Percentiles rank a stretch among this genome's conserved stretches.
These are phyloP conservation scores for Entophlyctis luteolus DNA, from an alignment of 192 early-diverging fungal genomes.

Conservation along the genomic window DNA sequence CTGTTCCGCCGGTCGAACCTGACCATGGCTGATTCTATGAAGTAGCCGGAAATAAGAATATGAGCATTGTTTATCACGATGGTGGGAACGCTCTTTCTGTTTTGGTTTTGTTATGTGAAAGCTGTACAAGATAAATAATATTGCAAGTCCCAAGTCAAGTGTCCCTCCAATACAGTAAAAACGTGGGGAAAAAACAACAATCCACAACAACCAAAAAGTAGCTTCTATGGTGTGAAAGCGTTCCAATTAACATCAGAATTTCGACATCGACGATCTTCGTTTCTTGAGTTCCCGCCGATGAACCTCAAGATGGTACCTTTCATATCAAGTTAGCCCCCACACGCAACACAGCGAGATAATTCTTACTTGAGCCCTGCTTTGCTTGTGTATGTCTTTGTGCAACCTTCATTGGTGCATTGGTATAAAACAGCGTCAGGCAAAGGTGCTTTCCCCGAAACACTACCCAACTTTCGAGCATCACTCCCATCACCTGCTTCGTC, in stretches of 20 bases:
- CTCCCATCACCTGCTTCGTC: not conserved
- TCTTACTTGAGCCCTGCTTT: not conserved
- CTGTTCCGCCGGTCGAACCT: too few relatives aligned
- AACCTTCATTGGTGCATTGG: not conserved
- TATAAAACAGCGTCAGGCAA: not conserved
- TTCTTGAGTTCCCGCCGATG: not conserved
- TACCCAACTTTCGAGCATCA: not conserved
- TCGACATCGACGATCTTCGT: not conserved
- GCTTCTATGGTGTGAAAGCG: too few relatives aligned
- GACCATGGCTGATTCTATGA: too few relatives aligned
- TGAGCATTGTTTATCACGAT: too few relatives aligned
- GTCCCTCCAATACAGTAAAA: not conserved
- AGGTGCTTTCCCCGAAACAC: not conserved
- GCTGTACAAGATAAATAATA: not conserved
- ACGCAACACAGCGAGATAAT: not conserved
- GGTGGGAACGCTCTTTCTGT: too few relatives aligned
- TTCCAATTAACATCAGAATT: not conserved
- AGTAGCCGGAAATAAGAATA: too few relatives aligned
- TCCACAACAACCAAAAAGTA: too few relatives aligned
- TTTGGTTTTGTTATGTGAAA: too few relatives aligned
- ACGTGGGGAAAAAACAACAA: not conserved
- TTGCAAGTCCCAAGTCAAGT: not conserved
- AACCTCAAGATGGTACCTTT: slow-evolving; percentile 2
- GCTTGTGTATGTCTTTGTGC: not conserved
- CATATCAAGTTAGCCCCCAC: not conserved